Evolutionary conservation across 208 protist genomes (phyloP).

Genomic region (Trypanosoma vivax): DNA sequence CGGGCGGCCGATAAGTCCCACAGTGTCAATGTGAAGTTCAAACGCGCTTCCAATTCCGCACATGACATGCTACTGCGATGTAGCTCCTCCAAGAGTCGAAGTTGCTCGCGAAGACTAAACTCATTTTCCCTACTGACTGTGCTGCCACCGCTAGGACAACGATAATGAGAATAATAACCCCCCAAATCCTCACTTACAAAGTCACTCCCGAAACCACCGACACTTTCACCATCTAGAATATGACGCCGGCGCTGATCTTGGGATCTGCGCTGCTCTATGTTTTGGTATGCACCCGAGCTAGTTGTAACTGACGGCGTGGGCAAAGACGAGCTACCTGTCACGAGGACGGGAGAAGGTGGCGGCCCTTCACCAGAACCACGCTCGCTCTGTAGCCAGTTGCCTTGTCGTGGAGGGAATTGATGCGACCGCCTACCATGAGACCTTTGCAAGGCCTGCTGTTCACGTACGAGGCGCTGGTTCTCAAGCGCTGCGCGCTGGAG

Average conservation of each 20-base stretch:
- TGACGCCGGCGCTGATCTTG: not conserved
- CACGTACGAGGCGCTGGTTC: slow-evolving; percentile 59
- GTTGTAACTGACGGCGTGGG: slow-evolving; percentile 10
- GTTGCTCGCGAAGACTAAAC: slow-evolving; percentile 36
- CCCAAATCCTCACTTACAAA: not conserved
- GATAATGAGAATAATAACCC: not conserved
- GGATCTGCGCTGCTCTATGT: not conserved
- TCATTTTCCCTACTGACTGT: not conserved
- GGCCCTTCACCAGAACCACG: not conserved
- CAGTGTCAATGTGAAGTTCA: slow-evolving; percentile 24
- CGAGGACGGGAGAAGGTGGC: not conserved
- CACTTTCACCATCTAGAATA: not conserved
- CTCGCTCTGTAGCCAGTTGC: too few species aligned
- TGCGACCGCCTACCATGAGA: too few species aligned
- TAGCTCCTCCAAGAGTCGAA: slow-evolving; percentile 50
- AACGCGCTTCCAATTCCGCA: slow-evolving; percentile 20
- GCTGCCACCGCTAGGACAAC: not conserved
- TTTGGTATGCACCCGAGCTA: not conserved
- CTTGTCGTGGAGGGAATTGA: too few species aligned
- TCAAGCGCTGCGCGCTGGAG: slow-evolving; percentile 48
- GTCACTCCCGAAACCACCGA: not conserved
- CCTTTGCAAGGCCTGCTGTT: slow-evolving; percentile 21
- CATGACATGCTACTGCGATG: slow-evolving; percentile 29
- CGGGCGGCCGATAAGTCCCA: slow-evolving; percentile 26
- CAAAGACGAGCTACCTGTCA: not conserved